Base-by-base conservation (phyloP, 441 rosid species). In the Euphorbia celastroides region DNA sequence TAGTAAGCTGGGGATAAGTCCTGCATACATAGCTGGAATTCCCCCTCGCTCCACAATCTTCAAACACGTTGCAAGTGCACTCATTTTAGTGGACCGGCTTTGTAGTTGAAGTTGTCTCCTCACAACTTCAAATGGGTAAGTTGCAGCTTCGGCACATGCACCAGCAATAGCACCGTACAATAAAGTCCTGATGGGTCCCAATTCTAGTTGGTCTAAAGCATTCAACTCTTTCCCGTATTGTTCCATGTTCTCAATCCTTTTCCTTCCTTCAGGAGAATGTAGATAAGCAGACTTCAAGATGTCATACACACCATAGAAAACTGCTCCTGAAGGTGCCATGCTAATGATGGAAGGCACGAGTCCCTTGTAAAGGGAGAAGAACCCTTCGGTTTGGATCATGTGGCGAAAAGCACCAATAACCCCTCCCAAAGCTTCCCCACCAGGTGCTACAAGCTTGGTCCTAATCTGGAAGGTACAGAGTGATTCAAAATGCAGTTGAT, bases 241-340 rank as follows among this genome's bases (percentile, higher is more conserved):
- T 57, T 62, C 84, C 91, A 86, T 78, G 70, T 77, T 82, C 73
- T 78, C 71, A 34, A 86, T 81, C 75, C 92, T 84, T 72, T 83
- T 83, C 69, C 70, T 65, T 0, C 94, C 94, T 69, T 83, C 82
- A 0, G 87, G 88, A 65, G 90, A 82, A 66, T 78, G 97, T 55
- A 88, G 84, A 80, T 83, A 83, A 9, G 94, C 81, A 19, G 94
- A 82, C 73, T 86, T 86, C 72, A 90, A 69, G 26, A 88, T 88
- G 69, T 90, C 92, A 59, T 88, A 88, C 25, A 85, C 94, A 11
- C 97, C 86, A 32, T 85, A 88, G 78, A 88, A 88, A 66, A 90
- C 94, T 4, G 92, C 94, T 34, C 88, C 94, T 2, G 91, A 83
- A 52, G 92, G 82, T 52, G 92, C 94, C 88, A 90, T 83, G 82